phyloP scores from a whole-genome alignment of 768 basidiomycete species.

The Albatrellus ellisii region DNA sequence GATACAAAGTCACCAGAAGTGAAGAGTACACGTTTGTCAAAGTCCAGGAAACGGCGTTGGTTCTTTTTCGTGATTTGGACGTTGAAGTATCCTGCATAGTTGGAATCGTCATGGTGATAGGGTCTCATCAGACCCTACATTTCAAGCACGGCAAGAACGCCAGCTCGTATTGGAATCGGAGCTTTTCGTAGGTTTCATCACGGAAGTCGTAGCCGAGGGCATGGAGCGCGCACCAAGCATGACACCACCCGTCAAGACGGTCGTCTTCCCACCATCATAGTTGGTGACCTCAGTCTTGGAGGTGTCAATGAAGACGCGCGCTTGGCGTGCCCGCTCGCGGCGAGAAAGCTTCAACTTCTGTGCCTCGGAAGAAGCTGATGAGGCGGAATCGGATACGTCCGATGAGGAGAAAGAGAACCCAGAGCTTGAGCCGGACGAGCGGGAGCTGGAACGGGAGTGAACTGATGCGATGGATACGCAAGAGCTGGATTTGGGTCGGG shows the following conservation, averaged over 20 bases:
- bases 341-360: constrained; percentile 40
- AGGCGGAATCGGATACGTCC: constrained; percentile 29
- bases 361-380: constrained; percentile 23
- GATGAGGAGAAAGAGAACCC: constrained; percentile 60
- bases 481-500: constrained; percentile 36
- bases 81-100: constrained; percentile 4
- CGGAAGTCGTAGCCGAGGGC: constrained; percentile 16
- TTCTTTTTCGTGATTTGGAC: constrained; percentile 8
- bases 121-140: constrained; percentile 4
- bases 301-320: constrained; percentile 60
- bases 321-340: constrained; percentile 55
- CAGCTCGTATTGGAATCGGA: constrained; percentile 27
- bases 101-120: not conserved
- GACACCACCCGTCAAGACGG: constrained; percentile 76
- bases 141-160: constrained; percentile 42
- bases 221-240: constrained; percentile 51
- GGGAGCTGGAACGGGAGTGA: constrained; percentile 38
- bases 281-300: constrained; percentile 71
- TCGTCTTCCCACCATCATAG: constrained; percentile 82
- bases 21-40: constrained; percentile 5
- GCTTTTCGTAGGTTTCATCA: not conserved
- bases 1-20: not conserved
- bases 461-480: constrained; percentile 43
- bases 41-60: too few relatives aligned
- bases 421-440: constrained; percentile 62